phyloP scores from a whole-genome alignment of 495 filamentous ascomycete genomes.

The Xylaria longipes region DNA sequence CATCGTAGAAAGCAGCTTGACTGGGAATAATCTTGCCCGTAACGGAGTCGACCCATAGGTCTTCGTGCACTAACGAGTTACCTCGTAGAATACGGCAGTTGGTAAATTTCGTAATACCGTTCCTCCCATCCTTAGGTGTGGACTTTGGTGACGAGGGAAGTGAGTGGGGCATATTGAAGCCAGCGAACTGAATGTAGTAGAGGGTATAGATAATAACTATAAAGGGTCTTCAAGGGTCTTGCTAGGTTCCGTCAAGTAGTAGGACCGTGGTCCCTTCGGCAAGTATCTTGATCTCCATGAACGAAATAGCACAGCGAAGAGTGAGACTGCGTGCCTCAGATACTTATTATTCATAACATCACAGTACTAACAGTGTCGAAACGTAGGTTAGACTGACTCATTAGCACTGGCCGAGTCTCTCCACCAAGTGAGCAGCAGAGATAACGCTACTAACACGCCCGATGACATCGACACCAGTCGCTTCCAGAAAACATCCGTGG shows the following conservation, averaged over 20 bases:
- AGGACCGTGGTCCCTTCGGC: constrained; percentile 36
- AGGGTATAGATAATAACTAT: constrained; percentile 9
- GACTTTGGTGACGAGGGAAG: constrained; percentile 43
- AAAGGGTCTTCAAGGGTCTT: constrained; percentile 12
- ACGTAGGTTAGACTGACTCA: not conserved
- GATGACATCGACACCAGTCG: constrained; percentile 25
- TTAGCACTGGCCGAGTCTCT: constrained; percentile 21
- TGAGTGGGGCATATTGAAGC: constrained; percentile 40
- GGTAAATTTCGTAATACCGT: constrained; percentile 79
- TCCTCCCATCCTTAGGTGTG: constrained; percentile 36
- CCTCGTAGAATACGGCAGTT: constrained; percentile 76
- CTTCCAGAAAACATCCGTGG: constrained; percentile 15
- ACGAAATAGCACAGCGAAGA: constrained; percentile 29
- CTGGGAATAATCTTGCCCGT: constrained; percentile 78
- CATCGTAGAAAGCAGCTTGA: constrained; percentile 77
- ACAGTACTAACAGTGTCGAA: constrained; percentile 21
- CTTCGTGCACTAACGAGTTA: constrained; percentile 67
- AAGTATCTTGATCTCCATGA: constrained; percentile 38
- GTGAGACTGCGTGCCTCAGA: constrained; percentile 29
- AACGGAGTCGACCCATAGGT: constrained; percentile 78
- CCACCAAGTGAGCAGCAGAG: constrained; percentile 22
- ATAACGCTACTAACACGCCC: constrained; percentile 26
- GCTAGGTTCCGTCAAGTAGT: constrained; percentile 41
- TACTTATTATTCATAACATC: constrained; percentile 41
- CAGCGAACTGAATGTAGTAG: not conserved